Evolutionary conservation across 1,284 basidiomycete species (phyloP).

Genomic region (Volvariella surrecta): DNA sequence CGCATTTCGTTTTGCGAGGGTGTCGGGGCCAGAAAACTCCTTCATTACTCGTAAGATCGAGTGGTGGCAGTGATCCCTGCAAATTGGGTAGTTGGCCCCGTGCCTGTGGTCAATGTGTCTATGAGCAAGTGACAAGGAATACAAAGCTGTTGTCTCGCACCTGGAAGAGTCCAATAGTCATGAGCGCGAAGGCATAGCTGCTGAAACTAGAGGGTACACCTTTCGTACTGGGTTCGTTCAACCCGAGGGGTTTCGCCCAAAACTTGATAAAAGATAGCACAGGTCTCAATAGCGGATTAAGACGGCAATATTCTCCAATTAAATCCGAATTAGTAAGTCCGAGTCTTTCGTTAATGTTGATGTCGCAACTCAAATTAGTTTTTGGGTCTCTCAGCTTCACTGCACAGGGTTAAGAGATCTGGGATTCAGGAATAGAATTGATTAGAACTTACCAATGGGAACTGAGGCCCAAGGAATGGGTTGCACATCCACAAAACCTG

Average conservation of each 20-base stretch:
- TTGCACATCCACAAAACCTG: constrained; percentile 27
- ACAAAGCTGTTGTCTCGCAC: too few species aligned
- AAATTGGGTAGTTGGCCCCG: constrained; percentile 39
- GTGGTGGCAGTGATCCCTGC: constrained; percentile 27
- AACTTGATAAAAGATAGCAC: constrained; percentile 38
- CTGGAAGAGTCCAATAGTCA: constrained; percentile 50
- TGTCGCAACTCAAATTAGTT: constrained; percentile 37
- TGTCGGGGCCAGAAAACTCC: constrained; percentile 28
- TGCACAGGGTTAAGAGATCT: constrained; percentile 15
- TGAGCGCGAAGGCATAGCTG: constrained; percentile 49
- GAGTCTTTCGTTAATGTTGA: constrained; percentile 52
- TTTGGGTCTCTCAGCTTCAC: constrained; percentile 43
- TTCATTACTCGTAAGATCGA: constrained; percentile 11
- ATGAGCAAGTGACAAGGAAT: background rate
- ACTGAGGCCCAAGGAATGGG: constrained; percentile 30
- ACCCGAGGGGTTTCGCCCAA: constrained; percentile 42
- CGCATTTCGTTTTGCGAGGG: constrained; percentile 21
- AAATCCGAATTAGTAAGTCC: constrained; percentile 43
- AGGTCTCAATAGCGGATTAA: constrained; percentile 30
- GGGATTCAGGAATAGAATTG: background rate
- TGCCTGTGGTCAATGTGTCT: constrained; percentile 18
- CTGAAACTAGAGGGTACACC: constrained; percentile 32
- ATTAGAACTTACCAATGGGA: constrained; percentile 36
- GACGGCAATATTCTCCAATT: constrained; percentile 36
- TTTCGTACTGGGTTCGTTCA: constrained; percentile 32